Evolutionary conservation across 2,329 filamentous ascomycete species (phyloP).

Genomic region (Cucurbitaria berberidis): DNA sequence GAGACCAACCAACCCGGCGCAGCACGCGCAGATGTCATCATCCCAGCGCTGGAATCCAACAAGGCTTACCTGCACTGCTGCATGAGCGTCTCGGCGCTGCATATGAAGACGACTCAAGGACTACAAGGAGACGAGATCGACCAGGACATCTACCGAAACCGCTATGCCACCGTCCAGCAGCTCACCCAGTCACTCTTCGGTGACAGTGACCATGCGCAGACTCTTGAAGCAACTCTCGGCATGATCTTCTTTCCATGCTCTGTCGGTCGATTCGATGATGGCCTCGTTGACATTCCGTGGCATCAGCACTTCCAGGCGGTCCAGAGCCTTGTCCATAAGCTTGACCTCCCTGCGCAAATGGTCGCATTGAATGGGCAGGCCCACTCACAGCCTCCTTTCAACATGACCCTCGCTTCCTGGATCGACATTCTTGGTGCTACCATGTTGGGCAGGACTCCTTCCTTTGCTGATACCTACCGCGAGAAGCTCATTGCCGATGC

Average conservation of each 20-base stretch:
- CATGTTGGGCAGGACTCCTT: conserved; percentile 84
- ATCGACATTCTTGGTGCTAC: conserved; percentile 96
- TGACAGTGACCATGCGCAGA: conserved; percentile 83
- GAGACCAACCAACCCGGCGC: conserved; percentile 88
- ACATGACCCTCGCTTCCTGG: conserved; percentile 93
- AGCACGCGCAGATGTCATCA: conserved; percentile 78
- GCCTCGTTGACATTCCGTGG: conserved; percentile 91
- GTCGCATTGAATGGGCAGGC: conserved; percentile 63
- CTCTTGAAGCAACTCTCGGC: conserved; percentile 88
- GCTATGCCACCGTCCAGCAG: conserved; percentile 83
- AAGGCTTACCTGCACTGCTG: conserved; percentile 95
- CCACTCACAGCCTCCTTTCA: conserved; percentile 78
- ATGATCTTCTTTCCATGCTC: conserved; percentile 97
- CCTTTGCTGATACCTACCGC: conserved; percentile 93
- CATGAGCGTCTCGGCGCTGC: conserved; percentile 88
- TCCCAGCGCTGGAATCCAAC: conserved; percentile 88
- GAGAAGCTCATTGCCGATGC: conserved; percentile 78
- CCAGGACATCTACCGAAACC: conserved; percentile 89
- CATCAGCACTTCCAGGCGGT: conserved; percentile 95
- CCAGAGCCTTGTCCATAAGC: conserved; percentile 81
- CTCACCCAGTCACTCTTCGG: conserved; percentile 81
- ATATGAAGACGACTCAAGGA: conserved; percentile 80
- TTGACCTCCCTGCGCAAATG: conserved; percentile 76
- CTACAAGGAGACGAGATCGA: conserved; percentile 76
- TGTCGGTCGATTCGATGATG: conserved; percentile 84